phyloP scores from a whole-genome alignment of 148 eudicot species.

The Cornus kousa region DNA sequence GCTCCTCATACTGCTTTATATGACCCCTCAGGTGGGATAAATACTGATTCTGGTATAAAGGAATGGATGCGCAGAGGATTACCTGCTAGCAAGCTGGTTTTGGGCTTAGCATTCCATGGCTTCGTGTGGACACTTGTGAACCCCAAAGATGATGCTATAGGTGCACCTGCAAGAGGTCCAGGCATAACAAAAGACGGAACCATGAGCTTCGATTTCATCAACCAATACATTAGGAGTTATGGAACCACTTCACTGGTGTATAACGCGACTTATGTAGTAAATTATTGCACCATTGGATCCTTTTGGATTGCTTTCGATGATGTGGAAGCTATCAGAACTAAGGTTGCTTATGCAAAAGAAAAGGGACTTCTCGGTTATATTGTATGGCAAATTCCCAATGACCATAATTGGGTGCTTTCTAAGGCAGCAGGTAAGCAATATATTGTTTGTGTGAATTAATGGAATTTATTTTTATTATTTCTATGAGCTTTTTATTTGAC shows the following conservation, averaged over 20 bases:
- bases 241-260: conserved; percentile 14
- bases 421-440: conserved; percentile 10
- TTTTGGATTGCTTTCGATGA: conserved; percentile 46
- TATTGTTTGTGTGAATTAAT: no score
- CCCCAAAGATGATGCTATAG: conserved; percentile 15
- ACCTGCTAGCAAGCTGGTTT: conserved; percentile 23
- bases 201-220: conserved; percentile 25
- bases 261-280: conserved; percentile 32
- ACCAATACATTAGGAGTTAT: conserved; percentile 14
- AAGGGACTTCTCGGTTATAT: conserved; percentile 38
- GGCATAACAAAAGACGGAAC: conserved; percentile 30
- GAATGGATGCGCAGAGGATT: conserved; percentile 33
- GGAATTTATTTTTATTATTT: no score
- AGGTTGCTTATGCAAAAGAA: conserved; percentile 39
- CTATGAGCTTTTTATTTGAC: no score
- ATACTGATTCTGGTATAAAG: conserved; percentile 31
- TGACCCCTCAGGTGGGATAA: conserved; percentile 29
- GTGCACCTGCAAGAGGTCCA: conserved; percentile 32
- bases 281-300: conserved; percentile 23
- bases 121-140: conserved; percentile 27
- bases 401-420: conserved; percentile 38
- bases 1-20: conserved; percentile 34
- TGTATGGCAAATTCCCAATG: conserved; percentile 32
- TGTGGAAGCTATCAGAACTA: conserved; percentile 35
- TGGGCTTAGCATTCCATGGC: conserved; percentile 36